Base-by-base conservation (phyloP, 2,329 filamentous ascomycete genomes). In the Calonectria montana region DNA sequence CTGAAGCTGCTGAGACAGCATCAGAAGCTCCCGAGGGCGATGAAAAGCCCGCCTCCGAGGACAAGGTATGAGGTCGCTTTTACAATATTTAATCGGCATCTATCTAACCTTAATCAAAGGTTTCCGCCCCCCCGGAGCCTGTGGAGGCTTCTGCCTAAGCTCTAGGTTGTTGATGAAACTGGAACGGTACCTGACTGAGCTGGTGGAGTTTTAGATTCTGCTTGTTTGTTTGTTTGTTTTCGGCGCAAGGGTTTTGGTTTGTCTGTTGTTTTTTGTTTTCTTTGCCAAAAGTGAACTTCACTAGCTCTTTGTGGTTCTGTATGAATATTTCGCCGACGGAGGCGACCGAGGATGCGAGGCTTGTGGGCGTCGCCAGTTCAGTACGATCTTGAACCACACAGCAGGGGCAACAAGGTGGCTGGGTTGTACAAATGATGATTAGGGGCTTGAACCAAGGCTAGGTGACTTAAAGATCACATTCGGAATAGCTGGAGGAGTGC, bases 141-240 rank as follows among this genome's bases (percentile, higher is more conserved):
- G 81, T 84, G 48, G 84, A 85, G 69, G 78, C 84, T n/a, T 74
- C 81, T 27, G 82, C 83, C 67, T 86, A 78, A 76, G 71, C 41
- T 27, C 15, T 13, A 16, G 21, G 63, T 18, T 45, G 47, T 41
- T 43, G 9, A 39, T 27, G 35, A 29, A 43, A 72, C 5, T 12
- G 57, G 47, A 39, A 71, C 50, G 48, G 62, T 29, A 43, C 50
- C 35, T 61, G 64, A 69, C 61, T 66, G 45, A 69, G 71, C 74
- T 73, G 48, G 66, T 61, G 65, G 69, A 70, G 67, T 69, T 78
- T 77, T 78, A 73, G 76, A 78, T 75, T 73, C 73, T 65, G 62
- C 45, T 29, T 47, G 43, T 67, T 70, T 74, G 31, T 73, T 61
- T 74, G n/a, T n/a, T n/a, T n/a, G n/a, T 76, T 77, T 55, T 68